Conservation (phyloP, 805 yeast genomes). For the Torulaspora delbrueckii region DNA sequence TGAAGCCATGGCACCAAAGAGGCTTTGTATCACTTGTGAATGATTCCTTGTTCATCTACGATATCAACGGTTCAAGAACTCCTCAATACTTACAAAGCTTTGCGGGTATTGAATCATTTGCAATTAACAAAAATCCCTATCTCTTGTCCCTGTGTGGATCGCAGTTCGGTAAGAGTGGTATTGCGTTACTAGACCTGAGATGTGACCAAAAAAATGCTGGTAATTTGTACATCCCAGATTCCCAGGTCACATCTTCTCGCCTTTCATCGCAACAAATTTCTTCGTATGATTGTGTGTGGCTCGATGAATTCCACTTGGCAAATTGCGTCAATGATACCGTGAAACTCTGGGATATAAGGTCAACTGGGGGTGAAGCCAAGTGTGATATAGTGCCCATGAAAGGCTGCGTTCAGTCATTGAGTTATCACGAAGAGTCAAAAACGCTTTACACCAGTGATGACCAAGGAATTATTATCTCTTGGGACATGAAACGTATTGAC, state of each 20-base stretch:
- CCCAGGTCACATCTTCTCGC: constrained; percentile 9
- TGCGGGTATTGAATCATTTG: constrained; percentile 23
- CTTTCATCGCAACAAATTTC: constrained; percentile 16
- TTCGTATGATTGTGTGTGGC: constrained; percentile 22
- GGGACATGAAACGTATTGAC: constrained; percentile 25
- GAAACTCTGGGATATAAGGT: constrained; percentile 28
- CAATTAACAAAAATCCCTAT: constrained; percentile 38
- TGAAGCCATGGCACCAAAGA: constrained; percentile 16
- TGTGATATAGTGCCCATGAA: constrained; percentile 20
- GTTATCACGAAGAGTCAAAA: constrained; percentile 12
- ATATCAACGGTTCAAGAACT: constrained; percentile 45
- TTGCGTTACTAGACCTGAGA: constrained; percentile 69
- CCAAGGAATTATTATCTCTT: constrained; percentile 21
- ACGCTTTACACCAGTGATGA: constrained; percentile 23
- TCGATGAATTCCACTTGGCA: constrained; percentile 22
- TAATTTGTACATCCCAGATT: constrained; percentile 24
- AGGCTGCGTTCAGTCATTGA: constrained; percentile 22
- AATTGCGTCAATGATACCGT: constrained; percentile 21
- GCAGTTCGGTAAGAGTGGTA: constrained; percentile 65
- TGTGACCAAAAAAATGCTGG: constrained; percentile 23
- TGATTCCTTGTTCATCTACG: constrained; percentile 74
- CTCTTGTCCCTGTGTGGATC: constrained; percentile 49
- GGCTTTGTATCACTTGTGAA: constrained; percentile 59
- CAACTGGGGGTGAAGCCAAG: constrained; percentile 19
- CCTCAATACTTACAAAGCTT: constrained; percentile 27